Conservation (phyloP, 192 early-diverging fungal species). For the Coemansia sp. region DNA sequence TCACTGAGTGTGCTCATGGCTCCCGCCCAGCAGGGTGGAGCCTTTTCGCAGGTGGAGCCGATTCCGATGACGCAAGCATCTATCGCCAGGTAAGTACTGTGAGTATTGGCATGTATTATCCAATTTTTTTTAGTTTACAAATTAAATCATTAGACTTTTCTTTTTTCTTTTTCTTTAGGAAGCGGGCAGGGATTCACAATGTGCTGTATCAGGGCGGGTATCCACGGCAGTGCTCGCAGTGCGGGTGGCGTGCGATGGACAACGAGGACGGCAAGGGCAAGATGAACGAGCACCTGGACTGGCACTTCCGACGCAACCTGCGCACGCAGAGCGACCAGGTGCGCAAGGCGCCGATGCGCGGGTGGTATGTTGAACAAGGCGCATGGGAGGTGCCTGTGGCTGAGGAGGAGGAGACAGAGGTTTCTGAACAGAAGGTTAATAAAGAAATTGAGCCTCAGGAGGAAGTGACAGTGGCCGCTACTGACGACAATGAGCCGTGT, state of each 20-base stretch:
- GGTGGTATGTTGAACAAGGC: constrained; percentile 80
- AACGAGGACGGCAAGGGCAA: constrained; percentile 68
- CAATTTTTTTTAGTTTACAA: background rate
- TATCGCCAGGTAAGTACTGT: constrained; percentile 44
- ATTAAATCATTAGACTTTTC: constrained; percentile 8
- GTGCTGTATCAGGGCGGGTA: constrained; percentile 72
- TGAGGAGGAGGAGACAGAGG: constrained; percentile 16
- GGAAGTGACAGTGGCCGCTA: constrained; percentile 51
- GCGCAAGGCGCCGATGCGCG: constrained; percentile 81
- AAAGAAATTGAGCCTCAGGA: constrained; percentile 23
- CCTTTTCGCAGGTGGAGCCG: constrained; percentile 40
- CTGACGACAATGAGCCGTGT: constrained; percentile 62
- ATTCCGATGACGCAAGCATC: constrained; percentile 41
- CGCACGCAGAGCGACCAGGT: constrained; percentile 76
- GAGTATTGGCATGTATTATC: background rate
- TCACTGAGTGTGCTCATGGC: constrained; percentile 30
- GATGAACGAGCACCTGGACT: constrained; percentile 88
- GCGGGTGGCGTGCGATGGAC: constrained; percentile 79
- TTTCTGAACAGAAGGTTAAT: background rate
- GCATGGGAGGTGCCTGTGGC: constrained; percentile 45
- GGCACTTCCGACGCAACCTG: constrained; percentile 95
- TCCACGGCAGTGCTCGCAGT: constrained; percentile 88
- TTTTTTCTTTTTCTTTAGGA: constrained; percentile 41
- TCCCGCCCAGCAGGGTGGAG: constrained; percentile 20
- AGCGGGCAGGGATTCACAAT: constrained; percentile 61